Evolutionary conservation across 352 stramenopile genomes (phyloP).

Genomic region (Phytophthora fragariaefolia): DNA sequence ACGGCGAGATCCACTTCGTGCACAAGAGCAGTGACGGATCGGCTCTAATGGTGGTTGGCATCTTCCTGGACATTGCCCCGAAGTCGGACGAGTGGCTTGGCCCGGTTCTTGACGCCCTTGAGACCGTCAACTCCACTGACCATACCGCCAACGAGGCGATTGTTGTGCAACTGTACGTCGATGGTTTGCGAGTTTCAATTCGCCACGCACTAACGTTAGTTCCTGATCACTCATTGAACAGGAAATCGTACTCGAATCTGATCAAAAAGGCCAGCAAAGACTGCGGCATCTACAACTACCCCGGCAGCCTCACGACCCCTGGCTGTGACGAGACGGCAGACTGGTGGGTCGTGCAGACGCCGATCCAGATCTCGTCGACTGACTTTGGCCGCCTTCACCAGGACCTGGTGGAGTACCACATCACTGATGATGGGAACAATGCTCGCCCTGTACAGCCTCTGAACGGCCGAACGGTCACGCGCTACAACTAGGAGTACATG

Average conservation of each 20-base stretch:
- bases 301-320: constrained; percentile 68
- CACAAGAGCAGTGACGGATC: constrained; percentile 49
- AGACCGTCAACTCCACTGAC: constrained; percentile 34
- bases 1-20: constrained; percentile 69
- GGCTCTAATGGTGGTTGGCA: constrained; percentile 49
- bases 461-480: constrained; percentile 42
- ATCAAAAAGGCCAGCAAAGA: constrained; percentile 15
- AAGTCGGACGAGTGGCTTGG: constrained; percentile 38
- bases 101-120: constrained; percentile 42
- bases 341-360: constrained; percentile 69
- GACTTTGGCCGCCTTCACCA: constrained; percentile 47
- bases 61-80: constrained; percentile 34
- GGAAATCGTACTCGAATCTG: constrained; percentile 42
- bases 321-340: constrained; percentile 57
- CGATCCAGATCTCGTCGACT: constrained; percentile 46
- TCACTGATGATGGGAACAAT: constrained; percentile 52
- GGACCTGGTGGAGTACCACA: constrained; percentile 40
- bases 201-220: constrained; percentile 6
- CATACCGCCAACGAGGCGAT: constrained; percentile 9
- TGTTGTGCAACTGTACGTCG: constrained; percentile 37
- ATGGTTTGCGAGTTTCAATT: background rate
- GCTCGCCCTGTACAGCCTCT: constrained; percentile 47
- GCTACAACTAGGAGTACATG: constrained; percentile 27
- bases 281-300: constrained; percentile 62
- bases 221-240: constrained; percentile 5